phyloP scores from a whole-genome alignment of 2,329 filamentous ascomycete genomes.

The Fusarium mundagurra region DNA sequence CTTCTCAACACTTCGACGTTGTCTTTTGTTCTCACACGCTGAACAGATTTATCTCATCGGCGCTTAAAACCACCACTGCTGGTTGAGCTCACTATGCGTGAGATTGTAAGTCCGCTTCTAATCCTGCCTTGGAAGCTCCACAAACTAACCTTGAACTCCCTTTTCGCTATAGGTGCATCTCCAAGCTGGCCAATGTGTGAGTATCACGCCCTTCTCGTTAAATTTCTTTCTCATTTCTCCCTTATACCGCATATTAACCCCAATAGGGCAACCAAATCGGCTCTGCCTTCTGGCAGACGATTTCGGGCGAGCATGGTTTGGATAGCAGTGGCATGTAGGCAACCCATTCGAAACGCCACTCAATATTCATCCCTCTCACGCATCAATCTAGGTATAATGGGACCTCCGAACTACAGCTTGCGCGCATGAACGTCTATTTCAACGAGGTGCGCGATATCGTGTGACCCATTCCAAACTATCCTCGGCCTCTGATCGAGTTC shows the following conservation, averaged over 20 bases:
- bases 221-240: background rate
- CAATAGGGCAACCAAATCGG: conserved; percentile 96
- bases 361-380: background rate
- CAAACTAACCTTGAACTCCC: conserved; percentile 60
- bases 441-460: conserved; percentile 67
- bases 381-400: conserved; percentile 72
- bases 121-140: conserved; percentile 11
- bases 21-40: background rate
- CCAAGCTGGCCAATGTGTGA: conserved; percentile 99
- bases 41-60: background rate
- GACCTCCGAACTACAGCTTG: conserved; percentile 97
- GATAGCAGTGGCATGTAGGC: conserved; percentile 98
- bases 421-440: conserved; percentile 99
- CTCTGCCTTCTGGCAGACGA: conserved; percentile 98
- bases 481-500: conserved; percentile 49
- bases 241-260: conserved; percentile 58
- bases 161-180: conserved; percentile 86
- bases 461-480: background rate
- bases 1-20: conserved; percentile 1
- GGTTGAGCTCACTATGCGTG: conserved; percentile 65
- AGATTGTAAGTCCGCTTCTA: conserved; percentile 67
- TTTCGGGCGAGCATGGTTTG: conserved; percentile 93
- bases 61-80: background rate
- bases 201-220: conserved; percentile 51
- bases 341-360: conserved; percentile 61